Base-by-base conservation (phyloP, 805 yeast species). In the Suhomyces pyralidae region DNA sequence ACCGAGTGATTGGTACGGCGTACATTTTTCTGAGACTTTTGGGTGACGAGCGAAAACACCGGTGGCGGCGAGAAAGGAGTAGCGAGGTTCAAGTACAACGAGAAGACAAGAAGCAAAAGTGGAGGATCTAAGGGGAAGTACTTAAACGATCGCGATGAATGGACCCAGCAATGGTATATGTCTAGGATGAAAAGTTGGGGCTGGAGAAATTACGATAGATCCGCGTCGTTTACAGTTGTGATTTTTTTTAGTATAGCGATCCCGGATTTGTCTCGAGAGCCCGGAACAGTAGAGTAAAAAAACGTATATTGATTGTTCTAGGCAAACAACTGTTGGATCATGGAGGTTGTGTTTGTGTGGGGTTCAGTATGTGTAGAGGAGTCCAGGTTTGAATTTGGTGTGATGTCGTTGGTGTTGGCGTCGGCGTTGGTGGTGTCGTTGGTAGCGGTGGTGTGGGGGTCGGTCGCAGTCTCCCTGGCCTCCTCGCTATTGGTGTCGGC, bases 271-370 rank as follows among this genome's bases (percentile, higher is more conserved):
- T 38, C 42, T 14, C 24, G 42, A 38, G 42, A 32, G 22, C 42
- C 42, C 42, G 42, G 42, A 38, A 17, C 20, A n/a, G 24, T 38
- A 17, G n/a, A 38, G 24, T 5, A 38, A 38, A 17, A 38, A 38
- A 9, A 32, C 36, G 36, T 32, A 32, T 32, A 32, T 32, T 32
- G 36, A 32, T 32, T 32, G 17, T 22, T 20, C 32, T 44, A 53
- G 25, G 64, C 60, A 48, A 60, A 60, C 20, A 61, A 50, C 40
- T 59, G 57, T 46, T 58, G 55, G 24, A 60, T 61, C 45, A 59
- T 53, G 9, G 61, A 56, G 10, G 57, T 50, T 5, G 64, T 54
- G 45, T 40, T 47, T 5, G 24, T 38, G 9, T 17, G 24, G 42
- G 42, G 24, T 38, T 17, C 24, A 5, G 7, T 19, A 19, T 28